A percentile compares a stretch with the other conserved stretches of the same genome.
phyloP scores from a whole-genome alignment of 2,329 filamentous ascomycete genomes.

The Aspergillus vadensis region DNA sequence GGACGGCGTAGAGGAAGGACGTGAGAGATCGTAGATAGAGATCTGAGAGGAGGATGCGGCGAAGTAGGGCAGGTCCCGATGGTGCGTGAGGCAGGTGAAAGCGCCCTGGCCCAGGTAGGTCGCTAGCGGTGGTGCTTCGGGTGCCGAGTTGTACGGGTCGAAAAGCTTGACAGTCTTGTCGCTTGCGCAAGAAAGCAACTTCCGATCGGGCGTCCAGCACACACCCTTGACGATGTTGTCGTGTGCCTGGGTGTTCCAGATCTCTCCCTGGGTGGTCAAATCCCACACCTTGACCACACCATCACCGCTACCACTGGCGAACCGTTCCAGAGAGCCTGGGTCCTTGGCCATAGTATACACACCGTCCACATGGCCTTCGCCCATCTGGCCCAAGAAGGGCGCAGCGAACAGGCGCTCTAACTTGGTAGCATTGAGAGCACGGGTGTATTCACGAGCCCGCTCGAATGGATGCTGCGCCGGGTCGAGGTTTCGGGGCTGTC shows the following conservation, averaged over 20 bases:
- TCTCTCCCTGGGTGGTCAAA: conserved; percentile 69
- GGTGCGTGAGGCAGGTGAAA: conserved; percentile 82
- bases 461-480: conserved; percentile 89
- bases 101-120: conserved; percentile 83
- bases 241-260: conserved; percentile 79
- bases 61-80: conserved; percentile 76
- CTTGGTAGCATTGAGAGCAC: conserved; percentile 82
- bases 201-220: conserved; percentile 83
- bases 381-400: conserved; percentile 83
- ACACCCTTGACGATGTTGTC: conserved; percentile 92
- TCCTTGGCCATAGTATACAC: conserved; percentile 81
- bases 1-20: conserved; percentile 73
- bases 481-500: conserved; percentile 63
- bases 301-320: conserved; percentile 85
- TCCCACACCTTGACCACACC: conserved; percentile 95
- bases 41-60: conserved; percentile 75
- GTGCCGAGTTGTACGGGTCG: conserved; percentile 77
- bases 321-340: conserved; percentile 69
- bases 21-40: conserved; percentile 83
- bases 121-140: conserved; percentile 70
- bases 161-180: conserved; percentile 89
- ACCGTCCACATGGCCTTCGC: conserved; percentile 88
- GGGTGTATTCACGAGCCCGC: conserved; percentile 80
- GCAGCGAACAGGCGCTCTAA: conserved; percentile 88
- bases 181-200: conserved; percentile 81